phyloP scores from a whole-genome alignment of 2,329 filamentous ascomycete genomes.

The Alternaria tenuissima region DNA sequence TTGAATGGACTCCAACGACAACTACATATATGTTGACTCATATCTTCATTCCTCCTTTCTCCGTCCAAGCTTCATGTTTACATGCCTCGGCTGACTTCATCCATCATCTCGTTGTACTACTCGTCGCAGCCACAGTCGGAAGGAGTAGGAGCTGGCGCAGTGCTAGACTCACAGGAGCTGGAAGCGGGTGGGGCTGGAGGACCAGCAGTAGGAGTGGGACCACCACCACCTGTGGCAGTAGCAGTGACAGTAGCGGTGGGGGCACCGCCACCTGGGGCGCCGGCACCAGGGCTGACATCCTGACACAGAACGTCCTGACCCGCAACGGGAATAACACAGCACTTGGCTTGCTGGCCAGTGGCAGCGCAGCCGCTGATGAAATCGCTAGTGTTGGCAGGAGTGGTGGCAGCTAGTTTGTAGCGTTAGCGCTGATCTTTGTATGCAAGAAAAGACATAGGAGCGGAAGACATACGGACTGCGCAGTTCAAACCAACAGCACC shows the following conservation, averaged over 20 bases:
- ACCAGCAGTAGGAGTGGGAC: background rate
- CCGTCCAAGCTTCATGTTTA: background rate
- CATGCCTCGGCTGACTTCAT: background rate
- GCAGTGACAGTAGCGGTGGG: background rate
- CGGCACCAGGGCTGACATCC: conserved; percentile 13
- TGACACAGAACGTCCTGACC: conserved; percentile 17
- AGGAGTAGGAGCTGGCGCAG: background rate
- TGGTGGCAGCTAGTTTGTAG: conserved; percentile 1
- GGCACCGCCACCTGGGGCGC: conserved; percentile 1
- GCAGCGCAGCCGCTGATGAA: conserved; percentile 11
- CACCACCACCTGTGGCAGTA: background rate
- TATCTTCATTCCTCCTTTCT: background rate
- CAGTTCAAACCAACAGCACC: conserved; percentile 14
- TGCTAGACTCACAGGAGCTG: background rate
- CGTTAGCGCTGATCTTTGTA: background rate
- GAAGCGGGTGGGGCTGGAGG: background rate
- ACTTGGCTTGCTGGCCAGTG: conserved; percentile 17
- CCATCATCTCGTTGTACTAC: background rate
- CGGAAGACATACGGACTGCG: conserved; percentile 12
- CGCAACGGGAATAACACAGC: conserved; percentile 16
- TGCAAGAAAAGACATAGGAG: background rate
- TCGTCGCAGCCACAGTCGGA: conserved; percentile 6
- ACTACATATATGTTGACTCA: background rate
- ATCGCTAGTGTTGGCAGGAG: background rate
- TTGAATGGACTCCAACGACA: background rate